Percentiles rank a stretch among this genome's conserved stretches.
phyloP scores from a whole-genome alignment of 1,284 basidiomycete species.

The Cystobasidium sp. region DNA sequence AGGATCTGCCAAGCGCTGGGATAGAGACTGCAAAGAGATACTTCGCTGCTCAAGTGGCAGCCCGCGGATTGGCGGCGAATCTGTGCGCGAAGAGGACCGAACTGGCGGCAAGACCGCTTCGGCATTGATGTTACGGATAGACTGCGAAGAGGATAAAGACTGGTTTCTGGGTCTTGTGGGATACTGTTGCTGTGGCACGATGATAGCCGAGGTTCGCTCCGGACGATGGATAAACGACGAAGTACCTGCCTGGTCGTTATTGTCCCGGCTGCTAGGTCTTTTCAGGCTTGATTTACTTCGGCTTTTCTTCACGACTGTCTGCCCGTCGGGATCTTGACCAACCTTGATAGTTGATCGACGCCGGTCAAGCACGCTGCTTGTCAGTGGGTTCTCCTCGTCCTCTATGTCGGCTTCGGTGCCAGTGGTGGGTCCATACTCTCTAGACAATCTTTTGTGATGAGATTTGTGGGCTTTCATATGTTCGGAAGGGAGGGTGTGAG shows the following conservation, averaged over 20 bases:
- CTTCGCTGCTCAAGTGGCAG: not conserved
- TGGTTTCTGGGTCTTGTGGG: not conserved
- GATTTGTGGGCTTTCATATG: not conserved
- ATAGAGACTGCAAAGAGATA: constrained; percentile 2
- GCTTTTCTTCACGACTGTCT: not conserved
- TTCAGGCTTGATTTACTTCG: constrained; percentile 4
- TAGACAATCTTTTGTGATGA: not conserved
- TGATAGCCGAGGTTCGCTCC: not conserved
- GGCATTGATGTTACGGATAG: not conserved
- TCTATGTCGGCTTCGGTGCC: constrained; percentile 27
- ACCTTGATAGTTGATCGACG: constrained; percentile 27
- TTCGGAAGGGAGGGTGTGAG: not conserved
- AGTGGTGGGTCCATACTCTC: not conserved
- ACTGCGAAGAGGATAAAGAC: constrained; percentile 18
- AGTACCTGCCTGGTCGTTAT: not conserved
- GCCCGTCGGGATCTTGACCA: not conserved
- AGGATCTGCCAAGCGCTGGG: not conserved
- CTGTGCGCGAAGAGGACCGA: constrained; percentile 21
- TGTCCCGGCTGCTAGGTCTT: not conserved
- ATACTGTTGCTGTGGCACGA: not conserved
- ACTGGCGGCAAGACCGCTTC: constrained; percentile 8
- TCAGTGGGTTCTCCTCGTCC: constrained; percentile 8
- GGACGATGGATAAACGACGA: not conserved
- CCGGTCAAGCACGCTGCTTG: constrained; percentile 6
- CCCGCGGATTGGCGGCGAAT: not conserved